A percentile compares a stretch with the other conserved stretches of the same genome.
Conservation (phyloP, 1,284 basidiomycete species). For the Trametes versicolor region DNA sequence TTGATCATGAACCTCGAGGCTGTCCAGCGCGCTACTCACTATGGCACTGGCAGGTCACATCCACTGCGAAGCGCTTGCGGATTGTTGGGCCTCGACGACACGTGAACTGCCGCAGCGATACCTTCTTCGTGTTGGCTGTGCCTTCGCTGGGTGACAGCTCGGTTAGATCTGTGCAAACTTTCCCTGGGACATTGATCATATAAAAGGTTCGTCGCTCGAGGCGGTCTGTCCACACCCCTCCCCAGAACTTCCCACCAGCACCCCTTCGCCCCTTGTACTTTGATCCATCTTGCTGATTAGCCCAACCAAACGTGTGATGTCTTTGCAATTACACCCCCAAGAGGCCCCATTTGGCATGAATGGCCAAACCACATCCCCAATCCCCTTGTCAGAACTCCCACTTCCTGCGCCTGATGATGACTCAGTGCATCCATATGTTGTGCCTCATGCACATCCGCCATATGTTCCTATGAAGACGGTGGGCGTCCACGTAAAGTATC, state of each 20-base stretch:
- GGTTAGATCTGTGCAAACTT: background rate
- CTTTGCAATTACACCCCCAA: background rate
- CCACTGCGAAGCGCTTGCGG: background rate
- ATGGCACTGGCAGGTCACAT: background rate
- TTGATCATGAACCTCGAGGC: background rate
- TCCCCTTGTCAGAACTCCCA: background rate
- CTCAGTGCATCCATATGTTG: background rate
- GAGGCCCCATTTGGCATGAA: background rate
- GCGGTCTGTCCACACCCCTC: background rate
- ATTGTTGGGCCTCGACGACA: background rate
- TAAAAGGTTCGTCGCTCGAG: background rate
- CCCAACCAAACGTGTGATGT: background rate
- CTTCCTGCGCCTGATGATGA: background rate
- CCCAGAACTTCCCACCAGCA: background rate
- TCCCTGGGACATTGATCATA: background rate
- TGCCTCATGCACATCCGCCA: background rate
- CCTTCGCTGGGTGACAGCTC: background rate
- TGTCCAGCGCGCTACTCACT: background rate
- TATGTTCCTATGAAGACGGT: background rate
- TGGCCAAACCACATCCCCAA: background rate
- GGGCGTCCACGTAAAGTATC: background rate
- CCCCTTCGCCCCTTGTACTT: background rate
- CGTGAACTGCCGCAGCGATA: background rate
- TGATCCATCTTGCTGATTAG: background rate
- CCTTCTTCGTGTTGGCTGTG: background rate